Percentiles rank a stretch among this genome's conserved stretches.
phyloP scores from a whole-genome alignment of 768 basidiomycete species.

The Favolaschia claudopus region DNA sequence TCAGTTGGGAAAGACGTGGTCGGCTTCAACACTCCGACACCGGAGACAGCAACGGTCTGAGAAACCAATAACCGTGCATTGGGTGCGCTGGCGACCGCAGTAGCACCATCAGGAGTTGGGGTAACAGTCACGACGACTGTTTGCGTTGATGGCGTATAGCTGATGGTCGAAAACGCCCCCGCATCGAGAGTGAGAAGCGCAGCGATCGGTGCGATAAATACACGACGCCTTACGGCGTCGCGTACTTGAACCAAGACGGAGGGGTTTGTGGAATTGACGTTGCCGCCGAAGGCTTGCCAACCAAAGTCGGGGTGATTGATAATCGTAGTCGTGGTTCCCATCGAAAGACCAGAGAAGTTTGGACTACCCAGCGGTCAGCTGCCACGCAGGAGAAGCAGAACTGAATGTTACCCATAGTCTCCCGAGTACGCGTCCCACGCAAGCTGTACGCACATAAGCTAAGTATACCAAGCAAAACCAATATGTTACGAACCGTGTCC shows the following conservation, averaged over 20 bases:
- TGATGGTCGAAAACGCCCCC: constrained; percentile 56
- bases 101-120: constrained; percentile 46
- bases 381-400: not conserved
- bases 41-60: constrained; percentile 49
- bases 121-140: constrained; percentile 51
- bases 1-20: constrained; percentile 44
- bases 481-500: constrained; percentile 44
- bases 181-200: constrained; percentile 56
- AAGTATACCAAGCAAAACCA: not conserved
- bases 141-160: constrained; percentile 45
- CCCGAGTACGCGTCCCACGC: constrained; percentile 67
- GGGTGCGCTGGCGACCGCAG: constrained; percentile 52
- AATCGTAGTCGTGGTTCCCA: constrained; percentile 57
- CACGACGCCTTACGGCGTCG: constrained; percentile 57
- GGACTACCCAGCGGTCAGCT: constrained; percentile 33
- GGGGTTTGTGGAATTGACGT: constrained; percentile 48
- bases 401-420: constrained; percentile 52
- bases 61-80: constrained; percentile 54
- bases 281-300: constrained; percentile 69
- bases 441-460: constrained; percentile 31
- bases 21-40: constrained; percentile 48
- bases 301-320: constrained; percentile 63
- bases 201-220: constrained; percentile 60
- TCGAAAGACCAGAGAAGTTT: constrained; percentile 61
- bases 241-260: constrained; percentile 51